phyloP scores from a whole-genome alignment of 202 grass and related monocot species.

The Saccharum hybrid region DNA sequence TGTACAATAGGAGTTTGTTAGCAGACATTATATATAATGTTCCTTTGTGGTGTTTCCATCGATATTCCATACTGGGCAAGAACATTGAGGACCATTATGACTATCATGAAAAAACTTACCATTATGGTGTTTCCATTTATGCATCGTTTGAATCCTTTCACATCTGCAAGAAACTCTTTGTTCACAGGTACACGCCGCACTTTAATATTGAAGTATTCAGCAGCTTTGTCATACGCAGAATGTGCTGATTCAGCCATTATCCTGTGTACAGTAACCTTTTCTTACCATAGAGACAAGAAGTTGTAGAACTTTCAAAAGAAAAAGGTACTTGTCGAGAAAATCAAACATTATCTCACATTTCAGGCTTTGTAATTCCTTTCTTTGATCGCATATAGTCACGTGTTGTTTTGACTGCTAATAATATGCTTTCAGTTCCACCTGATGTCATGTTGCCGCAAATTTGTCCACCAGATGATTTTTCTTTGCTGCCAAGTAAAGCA shows the following conservation, averaged over 20 bases:
- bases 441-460: conserved; percentile 99
- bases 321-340: conserved; percentile 7
- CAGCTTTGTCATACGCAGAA: conserved; percentile 30
- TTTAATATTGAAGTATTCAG: conserved; percentile 72
- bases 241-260: conserved; percentile 32
- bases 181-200: conserved; percentile 89
- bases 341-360: conserved; percentile 78
- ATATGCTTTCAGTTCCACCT: conserved; percentile 94
- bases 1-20: conserved; percentile 48
- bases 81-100: neutral
- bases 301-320: neutral
- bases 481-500: conserved; percentile 89
- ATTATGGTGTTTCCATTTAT: conserved; percentile 97
- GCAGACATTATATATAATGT: neutral
- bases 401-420: conserved; percentile 93
- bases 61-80: neutral
- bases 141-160: conserved; percentile 83
- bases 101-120: conserved; percentile 49
- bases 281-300: conserved; percentile 9
- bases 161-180: conserved; percentile 93
- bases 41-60: neutral
- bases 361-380: conserved; percentile 87
- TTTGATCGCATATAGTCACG: conserved; percentile 92
- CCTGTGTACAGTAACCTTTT: conserved; percentile 58
- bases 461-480: conserved; percentile 78